phyloP scores from a whole-genome alignment of 2,329 filamentous ascomycete species.

The Lecanoromycetidae sp. region DNA sequence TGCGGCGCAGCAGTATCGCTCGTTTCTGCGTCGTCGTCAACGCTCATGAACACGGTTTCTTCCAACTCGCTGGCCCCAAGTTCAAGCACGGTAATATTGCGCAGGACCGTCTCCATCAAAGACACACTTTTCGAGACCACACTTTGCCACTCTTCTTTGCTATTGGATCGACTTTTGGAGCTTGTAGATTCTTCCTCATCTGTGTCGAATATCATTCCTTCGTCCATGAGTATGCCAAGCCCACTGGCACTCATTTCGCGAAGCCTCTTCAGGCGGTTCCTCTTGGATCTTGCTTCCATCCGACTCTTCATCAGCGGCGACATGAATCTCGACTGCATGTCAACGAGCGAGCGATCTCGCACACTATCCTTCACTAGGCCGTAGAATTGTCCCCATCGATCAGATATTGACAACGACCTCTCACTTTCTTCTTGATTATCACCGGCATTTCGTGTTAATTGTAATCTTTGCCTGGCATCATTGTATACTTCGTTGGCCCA shows the following conservation, averaged over 20 bases:
- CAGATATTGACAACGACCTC: constrained; percentile 25
- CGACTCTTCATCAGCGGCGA: constrained; percentile 67
- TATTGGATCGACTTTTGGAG: constrained; percentile 35
- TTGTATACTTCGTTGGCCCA: constrained; percentile 59
- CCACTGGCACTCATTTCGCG: constrained; percentile 74
- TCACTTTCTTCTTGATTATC: constrained; percentile 24
- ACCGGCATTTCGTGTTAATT: constrained; percentile 17
- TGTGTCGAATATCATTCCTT: constrained; percentile 59
- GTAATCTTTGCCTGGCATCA: constrained; percentile 40
- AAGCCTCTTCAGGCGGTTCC: constrained; percentile 56
- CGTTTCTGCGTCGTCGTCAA: constrained; percentile 50
- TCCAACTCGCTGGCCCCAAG: constrained; percentile 43
- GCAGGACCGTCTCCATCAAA: constrained; percentile 74
- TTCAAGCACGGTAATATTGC: constrained; percentile 50
- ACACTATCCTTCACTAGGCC: constrained; percentile 65
- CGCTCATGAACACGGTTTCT: constrained; percentile 42
- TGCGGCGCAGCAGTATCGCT: constrained; percentile 33
- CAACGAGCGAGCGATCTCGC: constrained; percentile 55
- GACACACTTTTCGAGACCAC: constrained; percentile 69
- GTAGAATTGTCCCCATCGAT: constrained; percentile 57
- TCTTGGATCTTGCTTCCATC: constrained; percentile 63
- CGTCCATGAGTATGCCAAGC: constrained; percentile 75
- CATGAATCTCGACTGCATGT: constrained; percentile 59
- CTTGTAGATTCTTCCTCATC: constrained; percentile 46
- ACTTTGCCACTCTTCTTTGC: constrained; percentile 52